Evolutionary conservation across 768 basidiomycete genomes (phyloP).

Genomic region (Suillus subaureus): DNA sequence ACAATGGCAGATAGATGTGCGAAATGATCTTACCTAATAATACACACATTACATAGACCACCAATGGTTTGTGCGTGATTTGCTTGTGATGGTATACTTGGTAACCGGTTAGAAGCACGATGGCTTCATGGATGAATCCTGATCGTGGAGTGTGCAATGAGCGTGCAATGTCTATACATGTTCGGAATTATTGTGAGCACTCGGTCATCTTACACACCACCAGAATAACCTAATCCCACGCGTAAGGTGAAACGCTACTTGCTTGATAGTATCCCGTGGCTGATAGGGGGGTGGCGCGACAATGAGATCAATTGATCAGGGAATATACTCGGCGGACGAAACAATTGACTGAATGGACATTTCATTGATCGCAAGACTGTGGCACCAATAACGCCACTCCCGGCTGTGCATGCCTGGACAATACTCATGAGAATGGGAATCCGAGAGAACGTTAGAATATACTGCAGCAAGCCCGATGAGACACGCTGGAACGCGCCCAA

Average conservation of each 20-base stretch:
- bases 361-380: slow-evolving; percentile 5
- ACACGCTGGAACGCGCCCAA: not conserved
- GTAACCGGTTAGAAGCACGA: not conserved
- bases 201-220: slow-evolving; percentile 9
- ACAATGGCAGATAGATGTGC: no score
- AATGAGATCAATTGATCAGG: not conserved
- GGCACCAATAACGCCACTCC: not conserved
- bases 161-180: not conserved
- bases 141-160: not conserved
- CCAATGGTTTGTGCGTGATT: not conserved
- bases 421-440: slow-evolving; percentile 2
- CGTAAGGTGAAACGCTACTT: slow-evolving; percentile 21
- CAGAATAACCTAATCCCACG: slow-evolving; percentile 34
- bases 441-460: not conserved
- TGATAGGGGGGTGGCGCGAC: slow-evolving; percentile 10
- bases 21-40: slow-evolving; percentile 1
- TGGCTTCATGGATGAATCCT: not conserved
- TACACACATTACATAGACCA: slow-evolving; percentile 1
- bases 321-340: not conserved
- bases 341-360: not conserved
- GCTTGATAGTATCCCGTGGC: not conserved
- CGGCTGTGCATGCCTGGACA: slow-evolving; percentile 2
- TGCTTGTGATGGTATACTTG: not conserved
- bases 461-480: slow-evolving; percentile 6
- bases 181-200: not conserved